phyloP scores from a whole-genome alignment of 73 alveolate species.

The Paraurostyla sp. region DNA sequence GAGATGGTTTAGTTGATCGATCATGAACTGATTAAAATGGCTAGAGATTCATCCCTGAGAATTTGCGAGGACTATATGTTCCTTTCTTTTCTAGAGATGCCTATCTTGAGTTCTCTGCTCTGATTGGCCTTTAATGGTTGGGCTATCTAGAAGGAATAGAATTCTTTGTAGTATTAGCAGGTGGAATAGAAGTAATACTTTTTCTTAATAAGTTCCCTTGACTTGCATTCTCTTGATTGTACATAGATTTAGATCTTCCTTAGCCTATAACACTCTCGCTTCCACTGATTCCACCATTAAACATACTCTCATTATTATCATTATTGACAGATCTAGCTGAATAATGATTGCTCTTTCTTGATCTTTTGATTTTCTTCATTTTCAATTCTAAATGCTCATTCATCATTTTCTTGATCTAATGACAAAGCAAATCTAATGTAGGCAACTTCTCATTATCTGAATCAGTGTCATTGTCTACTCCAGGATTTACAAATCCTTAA shows the following conservation, averaged over 20 bases:
- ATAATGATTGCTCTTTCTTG: neutral
- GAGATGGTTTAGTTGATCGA: too few species aligned
- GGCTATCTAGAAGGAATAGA: too few species aligned
- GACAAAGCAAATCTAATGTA: slow-evolving; percentile 2
- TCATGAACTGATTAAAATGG: too few species aligned
- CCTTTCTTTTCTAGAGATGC: too few species aligned
- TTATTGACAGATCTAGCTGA: neutral
- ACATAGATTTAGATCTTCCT: slow-evolving; percentile 17
- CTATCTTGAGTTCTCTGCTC: too few species aligned
- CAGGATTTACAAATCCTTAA: neutral
- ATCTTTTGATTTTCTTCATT: neutral
- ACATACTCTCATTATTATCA: neutral
- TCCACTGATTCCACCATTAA: neutral
- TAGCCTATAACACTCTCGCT: neutral
- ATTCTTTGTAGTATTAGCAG: too few species aligned
- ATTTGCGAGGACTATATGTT: too few species aligned
- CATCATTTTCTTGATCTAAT: neutral
- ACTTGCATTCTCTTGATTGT: too few species aligned
- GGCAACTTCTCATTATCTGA: slow-evolving; percentile 39
- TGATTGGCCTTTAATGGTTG: too few species aligned
- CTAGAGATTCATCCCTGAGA: too few species aligned
- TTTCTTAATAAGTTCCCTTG: too few species aligned
- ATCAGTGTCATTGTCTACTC: slow-evolving; percentile 32
- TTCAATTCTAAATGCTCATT: neutral
- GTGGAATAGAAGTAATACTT: too few species aligned